Percentiles rank a stretch among this genome's conserved stretches.
These are phyloP conservation scores for Pythium vanterpoolii DNA, from an alignment of 352 stramenopile species.

Conservation along the genomic window DNA sequence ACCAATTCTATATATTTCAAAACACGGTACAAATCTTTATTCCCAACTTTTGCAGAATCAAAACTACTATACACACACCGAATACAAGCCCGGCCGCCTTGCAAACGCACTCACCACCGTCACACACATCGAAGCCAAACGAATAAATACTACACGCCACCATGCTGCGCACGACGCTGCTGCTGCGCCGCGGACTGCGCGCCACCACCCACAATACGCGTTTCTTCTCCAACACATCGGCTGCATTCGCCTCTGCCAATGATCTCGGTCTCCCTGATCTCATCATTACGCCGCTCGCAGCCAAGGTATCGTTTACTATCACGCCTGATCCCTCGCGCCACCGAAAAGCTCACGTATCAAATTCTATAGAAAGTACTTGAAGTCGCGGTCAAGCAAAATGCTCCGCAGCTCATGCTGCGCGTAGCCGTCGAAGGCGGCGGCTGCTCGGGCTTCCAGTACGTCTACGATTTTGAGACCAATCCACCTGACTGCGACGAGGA, in stretches of 20 bases:
- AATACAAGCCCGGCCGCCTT: neutral
- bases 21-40: too few relatives aligned
- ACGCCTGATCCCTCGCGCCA: neutral
- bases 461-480: slow-evolving; percentile 85
- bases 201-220: neutral
- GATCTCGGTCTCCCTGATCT: slow-evolving; percentile 13
- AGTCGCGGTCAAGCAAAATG: slow-evolving; percentile 50
- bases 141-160: neutral
- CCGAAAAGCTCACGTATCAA: neutral
- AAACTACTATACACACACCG: neutral
- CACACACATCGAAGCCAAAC: neutral
- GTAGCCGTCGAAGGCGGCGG: slow-evolving; percentile 90
- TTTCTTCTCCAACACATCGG: slow-evolving; percentile 11
- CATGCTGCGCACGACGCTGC: neutral
- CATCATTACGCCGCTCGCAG: slow-evolving; percentile 13
- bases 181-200: slow-evolving; percentile 5
- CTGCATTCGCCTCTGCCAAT: neutral
- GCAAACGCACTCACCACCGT: neutral
- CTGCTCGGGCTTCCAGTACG: slow-evolving; percentile 94
- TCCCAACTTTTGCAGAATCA: too few relatives aligned
- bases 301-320: slow-evolving; percentile 1
- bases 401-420: slow-evolving; percentile 68
- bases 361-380: slow-evolving; percentile 52
- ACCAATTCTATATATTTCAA: neutral
- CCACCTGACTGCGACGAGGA: slow-evolving; percentile 46